Evolutionary conservation across 495 filamentous ascomycete species (phyloP).

Genomic region (Copromyces sp.): DNA sequence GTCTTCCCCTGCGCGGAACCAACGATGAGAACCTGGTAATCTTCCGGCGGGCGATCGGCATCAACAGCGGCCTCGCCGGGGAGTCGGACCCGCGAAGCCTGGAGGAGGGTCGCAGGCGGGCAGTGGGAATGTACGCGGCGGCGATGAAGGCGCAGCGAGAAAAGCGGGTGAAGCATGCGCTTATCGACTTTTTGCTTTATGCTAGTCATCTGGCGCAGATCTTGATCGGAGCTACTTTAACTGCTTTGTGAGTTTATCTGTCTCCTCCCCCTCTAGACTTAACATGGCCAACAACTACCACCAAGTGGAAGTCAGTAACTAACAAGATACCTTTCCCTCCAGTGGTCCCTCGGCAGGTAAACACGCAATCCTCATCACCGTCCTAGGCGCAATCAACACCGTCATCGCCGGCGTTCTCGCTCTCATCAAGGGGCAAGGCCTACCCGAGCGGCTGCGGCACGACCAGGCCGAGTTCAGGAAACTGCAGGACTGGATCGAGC

Average conservation of each 20-base stretch:
- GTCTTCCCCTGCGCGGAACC: conserved; percentile 25
- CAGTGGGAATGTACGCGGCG: conserved; percentile 29
- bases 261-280: background rate
- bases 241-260: conserved; percentile 20
- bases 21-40: conserved; percentile 38
- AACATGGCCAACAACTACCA: too few species aligned
- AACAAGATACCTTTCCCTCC: background rate
- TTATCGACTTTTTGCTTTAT: conserved; percentile 27
- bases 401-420: conserved; percentile 40
- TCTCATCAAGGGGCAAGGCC: conserved; percentile 34
- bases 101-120: conserved; percentile 29
- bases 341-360: conserved; percentile 29
- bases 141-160: conserved; percentile 20
- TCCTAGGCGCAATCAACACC: conserved; percentile 39
- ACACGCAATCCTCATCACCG: conserved; percentile 30
- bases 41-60: conserved; percentile 33
- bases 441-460: conserved; percentile 31
- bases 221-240: conserved; percentile 36
- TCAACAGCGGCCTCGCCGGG: conserved; percentile 22
- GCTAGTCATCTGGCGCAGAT: conserved; percentile 31
- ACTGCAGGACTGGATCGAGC: conserved; percentile 31
- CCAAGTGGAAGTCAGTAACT: background rate
- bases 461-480: conserved; percentile 32
- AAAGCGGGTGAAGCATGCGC: conserved; percentile 16
- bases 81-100: conserved; percentile 15